These are phyloP conservation scores for Saitozyma sp. DNA, from an alignment of 768 basidiomycete genomes.

Conservation along the genomic window DNA sequence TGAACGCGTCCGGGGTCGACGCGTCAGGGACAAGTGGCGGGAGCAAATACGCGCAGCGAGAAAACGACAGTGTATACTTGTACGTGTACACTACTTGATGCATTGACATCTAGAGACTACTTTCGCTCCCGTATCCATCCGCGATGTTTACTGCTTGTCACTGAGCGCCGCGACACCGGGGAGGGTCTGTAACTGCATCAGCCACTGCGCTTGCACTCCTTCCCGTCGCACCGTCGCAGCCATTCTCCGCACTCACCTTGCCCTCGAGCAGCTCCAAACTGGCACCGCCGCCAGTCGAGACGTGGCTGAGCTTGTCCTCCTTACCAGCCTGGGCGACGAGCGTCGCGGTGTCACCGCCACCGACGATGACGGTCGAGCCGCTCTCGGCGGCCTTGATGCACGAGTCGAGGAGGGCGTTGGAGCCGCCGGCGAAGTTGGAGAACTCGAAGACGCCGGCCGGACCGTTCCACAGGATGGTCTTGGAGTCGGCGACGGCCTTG, in stretches of 20 bases:
- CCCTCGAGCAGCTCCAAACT: slow-evolving; percentile 93
- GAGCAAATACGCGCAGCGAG: not conserved
- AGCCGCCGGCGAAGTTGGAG: slow-evolving; percentile 82
- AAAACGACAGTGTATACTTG: not conserved
- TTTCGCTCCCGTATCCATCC: not conserved
- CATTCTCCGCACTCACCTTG: slow-evolving; percentile 64
- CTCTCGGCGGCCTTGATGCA: slow-evolving; percentile 80
- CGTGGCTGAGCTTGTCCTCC: slow-evolving; percentile 90
- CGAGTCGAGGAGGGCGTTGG: slow-evolving; percentile 77
- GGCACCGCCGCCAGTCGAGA: slow-evolving; percentile 77
- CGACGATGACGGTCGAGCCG: slow-evolving; percentile 90
- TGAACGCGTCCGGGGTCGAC: not conserved
- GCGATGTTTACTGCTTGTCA: slow-evolving; percentile 61
- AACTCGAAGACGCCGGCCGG: slow-evolving; percentile 98
- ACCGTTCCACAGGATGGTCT: slow-evolving; percentile 93
- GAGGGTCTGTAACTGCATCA: slow-evolving; percentile 59
- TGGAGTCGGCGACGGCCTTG: slow-evolving; percentile 75
- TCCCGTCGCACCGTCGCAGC: too few species aligned
- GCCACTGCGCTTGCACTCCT: too few species aligned
- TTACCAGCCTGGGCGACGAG: slow-evolving; percentile 80
- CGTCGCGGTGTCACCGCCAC: slow-evolving; percentile 74
- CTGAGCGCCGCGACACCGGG: slow-evolving; percentile 91
- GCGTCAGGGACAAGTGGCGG: slow-evolving; percentile 1
- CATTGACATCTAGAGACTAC: not conserved
- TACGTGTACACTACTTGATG: not conserved